A percentile compares a stretch with the other conserved stretches of the same genome.
phyloP scores from a whole-genome alignment of 345 rosid genomes.

The Orychophragmus violaceus region DNA sequence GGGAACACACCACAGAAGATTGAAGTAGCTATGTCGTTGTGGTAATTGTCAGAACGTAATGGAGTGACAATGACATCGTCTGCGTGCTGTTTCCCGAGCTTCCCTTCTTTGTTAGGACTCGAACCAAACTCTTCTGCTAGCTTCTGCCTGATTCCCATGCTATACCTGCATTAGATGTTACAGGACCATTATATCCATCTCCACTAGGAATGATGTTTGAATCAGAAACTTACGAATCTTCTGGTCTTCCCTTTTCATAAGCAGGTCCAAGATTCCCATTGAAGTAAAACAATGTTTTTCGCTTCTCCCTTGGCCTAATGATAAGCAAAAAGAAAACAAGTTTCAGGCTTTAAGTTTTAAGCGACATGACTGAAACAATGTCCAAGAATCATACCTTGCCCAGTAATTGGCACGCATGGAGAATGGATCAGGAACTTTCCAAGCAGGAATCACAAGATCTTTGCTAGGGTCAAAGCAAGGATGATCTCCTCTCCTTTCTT shows the following conservation, averaged over 20 bases:
- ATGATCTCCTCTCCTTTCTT: conserved; percentile 76
- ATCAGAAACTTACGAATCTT: conserved; percentile 74
- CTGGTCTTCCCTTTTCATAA: conserved; percentile 78
- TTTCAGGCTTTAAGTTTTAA: not conserved
- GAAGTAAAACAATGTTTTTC: conserved; percentile 81
- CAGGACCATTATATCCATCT: not conserved
- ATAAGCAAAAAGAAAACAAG: not conserved
- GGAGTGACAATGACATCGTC: conserved; percentile 74
- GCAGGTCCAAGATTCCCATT: conserved; percentile 98
- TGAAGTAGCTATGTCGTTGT: conserved; percentile 66
- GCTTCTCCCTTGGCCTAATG: conserved; percentile 63
- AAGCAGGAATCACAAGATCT: conserved; percentile 97
- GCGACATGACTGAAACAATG: not conserved
- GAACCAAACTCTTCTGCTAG: conserved; percentile 92
- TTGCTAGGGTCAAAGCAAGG: conserved; percentile 93
- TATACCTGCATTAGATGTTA: conserved; percentile 57
- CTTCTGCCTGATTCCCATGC: conserved; percentile 96
- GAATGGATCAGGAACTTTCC: conserved; percentile 75
- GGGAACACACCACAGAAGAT: conserved; percentile 91
- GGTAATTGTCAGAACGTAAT: conserved; percentile 57
- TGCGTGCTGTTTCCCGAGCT: conserved; percentile 82
- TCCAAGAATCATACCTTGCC: conserved; percentile 47
- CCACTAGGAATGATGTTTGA: not conserved
- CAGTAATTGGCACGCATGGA: conserved; percentile 55
- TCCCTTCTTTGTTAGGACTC: conserved; percentile 80